Conservation (phyloP, 2,329 filamentous ascomycete species). For the Rhynchosporium agropyri region DNA sequence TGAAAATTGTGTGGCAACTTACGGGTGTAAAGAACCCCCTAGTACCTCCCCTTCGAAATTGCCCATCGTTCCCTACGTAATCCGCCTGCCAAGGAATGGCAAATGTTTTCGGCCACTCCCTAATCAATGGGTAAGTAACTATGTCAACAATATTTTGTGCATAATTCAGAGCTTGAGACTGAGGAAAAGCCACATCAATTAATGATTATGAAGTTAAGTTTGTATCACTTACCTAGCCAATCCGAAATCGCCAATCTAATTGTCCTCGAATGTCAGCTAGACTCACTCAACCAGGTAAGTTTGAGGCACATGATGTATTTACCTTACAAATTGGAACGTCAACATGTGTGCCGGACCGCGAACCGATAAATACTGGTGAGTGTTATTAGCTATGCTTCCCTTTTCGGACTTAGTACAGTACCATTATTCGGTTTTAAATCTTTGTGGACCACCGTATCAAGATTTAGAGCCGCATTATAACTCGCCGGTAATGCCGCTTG, state of each 20-base stretch:
- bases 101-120: not conserved
- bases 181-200: too few species aligned
- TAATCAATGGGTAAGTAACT: not conserved
- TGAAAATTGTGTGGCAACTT: not conserved
- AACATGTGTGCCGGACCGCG: not conserved
- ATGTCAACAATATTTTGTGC: too few species aligned
- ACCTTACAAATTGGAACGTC: not conserved
- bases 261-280: not conserved
- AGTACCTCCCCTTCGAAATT: not conserved
- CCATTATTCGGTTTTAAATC: slow-evolving; percentile 19
- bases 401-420: not conserved
- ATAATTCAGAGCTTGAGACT: not conserved
- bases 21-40: slow-evolving; percentile 7
- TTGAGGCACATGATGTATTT: not conserved
- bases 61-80: not conserved
- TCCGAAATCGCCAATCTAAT: not conserved
- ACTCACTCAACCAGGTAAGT: not conserved
- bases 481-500: too few species aligned
- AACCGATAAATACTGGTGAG: not conserved
- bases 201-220: not conserved
- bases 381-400: too few species aligned
- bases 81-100: not conserved
- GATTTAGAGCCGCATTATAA: not conserved
- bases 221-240: not conserved
- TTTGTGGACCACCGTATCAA: slow-evolving; percentile 4